Percentiles rank a stretch among this genome's conserved stretches.
phyloP scores from a whole-genome alignment of 106 monocot genomes.

The Cymbidium sinense region DNA sequence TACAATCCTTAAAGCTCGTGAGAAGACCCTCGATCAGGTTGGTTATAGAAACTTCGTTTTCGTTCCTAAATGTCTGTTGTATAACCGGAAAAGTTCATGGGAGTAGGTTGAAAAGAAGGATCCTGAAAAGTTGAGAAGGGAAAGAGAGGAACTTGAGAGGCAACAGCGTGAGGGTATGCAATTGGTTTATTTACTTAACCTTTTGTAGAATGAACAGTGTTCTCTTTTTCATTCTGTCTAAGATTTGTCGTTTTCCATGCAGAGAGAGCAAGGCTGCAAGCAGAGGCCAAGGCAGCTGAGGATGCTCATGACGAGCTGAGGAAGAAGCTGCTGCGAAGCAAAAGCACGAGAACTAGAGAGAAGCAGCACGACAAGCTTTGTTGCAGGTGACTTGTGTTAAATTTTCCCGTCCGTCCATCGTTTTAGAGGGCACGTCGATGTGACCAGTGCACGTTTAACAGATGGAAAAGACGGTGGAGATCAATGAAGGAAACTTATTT shows the following conservation, averaged over 20 bases:
- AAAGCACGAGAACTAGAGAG: slow-evolving; percentile 84
- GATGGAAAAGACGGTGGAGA: slow-evolving; percentile 86
- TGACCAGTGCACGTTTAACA: slow-evolving; percentile 11
- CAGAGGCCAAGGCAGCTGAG: slow-evolving; percentile 83
- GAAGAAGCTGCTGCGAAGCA: slow-evolving; percentile 74
- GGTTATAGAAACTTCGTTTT: background rate
- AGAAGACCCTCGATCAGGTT: slow-evolving; percentile 73
- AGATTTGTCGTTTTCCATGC: background rate
- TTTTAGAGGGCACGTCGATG: background rate
- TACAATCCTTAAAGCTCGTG: slow-evolving; percentile 88
- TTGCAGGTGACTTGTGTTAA: slow-evolving; percentile 35
- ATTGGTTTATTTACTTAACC: background rate
- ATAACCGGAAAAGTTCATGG: background rate
- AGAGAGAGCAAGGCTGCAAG: slow-evolving; percentile 82
- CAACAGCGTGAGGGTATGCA: slow-evolving; percentile 62
- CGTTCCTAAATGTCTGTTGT: background rate
- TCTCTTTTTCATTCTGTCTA: background rate
- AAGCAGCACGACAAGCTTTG: slow-evolving; percentile 89
- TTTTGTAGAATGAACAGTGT: background rate
- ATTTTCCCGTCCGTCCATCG: background rate
- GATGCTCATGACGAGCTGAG: slow-evolving; percentile 56
- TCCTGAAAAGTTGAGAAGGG: slow-evolving; percentile 61
- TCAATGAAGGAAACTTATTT: slow-evolving; percentile 52
- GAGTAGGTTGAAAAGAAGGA: slow-evolving; percentile 61
- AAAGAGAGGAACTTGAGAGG: slow-evolving; percentile 80